Conservation (phyloP, 164 flowering plant genomes). For the Chimonanthus praecox region DNA sequence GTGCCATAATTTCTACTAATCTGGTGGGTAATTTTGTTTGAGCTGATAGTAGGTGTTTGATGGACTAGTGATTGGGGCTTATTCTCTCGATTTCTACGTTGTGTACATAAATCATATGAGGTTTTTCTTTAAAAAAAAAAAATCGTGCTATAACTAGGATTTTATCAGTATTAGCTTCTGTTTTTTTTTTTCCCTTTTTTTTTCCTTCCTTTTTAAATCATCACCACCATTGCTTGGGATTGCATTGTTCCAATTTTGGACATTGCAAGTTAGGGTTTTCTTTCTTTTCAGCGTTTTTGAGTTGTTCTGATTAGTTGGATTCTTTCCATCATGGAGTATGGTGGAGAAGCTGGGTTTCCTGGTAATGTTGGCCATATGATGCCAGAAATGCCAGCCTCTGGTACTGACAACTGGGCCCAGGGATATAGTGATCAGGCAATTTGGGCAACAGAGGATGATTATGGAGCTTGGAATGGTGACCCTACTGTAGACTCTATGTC, state of each 20-base stretch:
- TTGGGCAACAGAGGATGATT: slow-evolving; percentile 99
- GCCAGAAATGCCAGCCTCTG: slow-evolving; percentile 22
- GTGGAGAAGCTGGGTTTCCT: slow-evolving; percentile 35
- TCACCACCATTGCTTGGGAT: neutral
- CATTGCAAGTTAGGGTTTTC: slow-evolving; percentile 3
- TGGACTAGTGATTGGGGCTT: neutral
- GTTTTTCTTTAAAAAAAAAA: too few relatives aligned
- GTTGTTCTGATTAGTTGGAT: neutral
- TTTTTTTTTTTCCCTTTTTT: neutral
- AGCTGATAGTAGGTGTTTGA: neutral
- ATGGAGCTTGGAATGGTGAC: slow-evolving; percentile 60
- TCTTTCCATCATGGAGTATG: slow-evolving; percentile 39
- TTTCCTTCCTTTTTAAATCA: neutral
- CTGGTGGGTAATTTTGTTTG: neutral
- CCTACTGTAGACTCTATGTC: slow-evolving; percentile 29
- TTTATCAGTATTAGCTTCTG: neutral
- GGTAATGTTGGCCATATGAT: slow-evolving; percentile 47
- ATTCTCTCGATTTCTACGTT: too few relatives aligned
- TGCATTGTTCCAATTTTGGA: neutral
- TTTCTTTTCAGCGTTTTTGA: neutral
- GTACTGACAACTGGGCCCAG: slow-evolving; percentile 40
- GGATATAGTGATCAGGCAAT: slow-evolving; percentile 45
- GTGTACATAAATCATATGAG: neutral
- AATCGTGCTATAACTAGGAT: too few relatives aligned
- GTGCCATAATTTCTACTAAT: neutral